phyloP scores from a whole-genome alignment of 306 rosid species.

The Cicer cuneatum region DNA sequence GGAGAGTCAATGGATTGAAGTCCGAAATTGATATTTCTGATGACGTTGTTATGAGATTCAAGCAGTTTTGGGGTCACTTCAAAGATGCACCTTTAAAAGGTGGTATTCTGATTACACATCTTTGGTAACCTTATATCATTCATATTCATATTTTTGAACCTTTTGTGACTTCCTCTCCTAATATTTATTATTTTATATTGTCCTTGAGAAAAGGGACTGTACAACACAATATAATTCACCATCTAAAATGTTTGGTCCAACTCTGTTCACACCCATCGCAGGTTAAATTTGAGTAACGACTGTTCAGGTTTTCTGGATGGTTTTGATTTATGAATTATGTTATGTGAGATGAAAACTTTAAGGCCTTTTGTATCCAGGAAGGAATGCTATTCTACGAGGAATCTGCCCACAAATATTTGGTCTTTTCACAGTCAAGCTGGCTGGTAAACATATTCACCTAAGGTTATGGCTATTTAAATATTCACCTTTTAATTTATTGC shows the following conservation, averaged over 20 bases:
- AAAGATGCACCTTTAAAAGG: constrained; percentile 85
- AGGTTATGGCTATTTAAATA: constrained; percentile 14
- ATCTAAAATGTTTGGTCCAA: constrained; percentile 24
- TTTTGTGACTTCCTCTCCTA: constrained; percentile 14
- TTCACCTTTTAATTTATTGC: constrained; percentile 34
- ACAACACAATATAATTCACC: background rate
- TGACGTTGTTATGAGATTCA: constrained; percentile 63
- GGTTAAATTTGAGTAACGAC: constrained; percentile 10
- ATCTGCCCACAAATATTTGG: constrained; percentile 95
- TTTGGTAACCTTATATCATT: constrained; percentile 22
- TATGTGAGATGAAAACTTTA: constrained; percentile 35
- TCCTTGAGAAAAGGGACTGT: constrained; percentile 30
- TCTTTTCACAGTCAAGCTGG: constrained; percentile 93
- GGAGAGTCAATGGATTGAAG: constrained; percentile 89
- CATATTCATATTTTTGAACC: constrained; percentile 27
- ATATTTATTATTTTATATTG: constrained; percentile 35
- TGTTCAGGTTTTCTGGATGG: constrained; percentile 31
- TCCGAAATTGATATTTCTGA: constrained; percentile 73
- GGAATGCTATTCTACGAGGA: constrained; percentile 92
- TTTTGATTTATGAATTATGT: constrained; percentile 44
- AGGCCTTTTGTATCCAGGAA: constrained; percentile 63
- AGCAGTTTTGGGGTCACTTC: constrained; percentile 76
- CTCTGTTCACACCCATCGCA: background rate
- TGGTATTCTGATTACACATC: constrained; percentile 45
- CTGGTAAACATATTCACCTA: constrained; percentile 61